Conservation (phyloP, 2,329 filamentous ascomycete genomes). For the Sporothrix brunneoviolacea region DNA sequence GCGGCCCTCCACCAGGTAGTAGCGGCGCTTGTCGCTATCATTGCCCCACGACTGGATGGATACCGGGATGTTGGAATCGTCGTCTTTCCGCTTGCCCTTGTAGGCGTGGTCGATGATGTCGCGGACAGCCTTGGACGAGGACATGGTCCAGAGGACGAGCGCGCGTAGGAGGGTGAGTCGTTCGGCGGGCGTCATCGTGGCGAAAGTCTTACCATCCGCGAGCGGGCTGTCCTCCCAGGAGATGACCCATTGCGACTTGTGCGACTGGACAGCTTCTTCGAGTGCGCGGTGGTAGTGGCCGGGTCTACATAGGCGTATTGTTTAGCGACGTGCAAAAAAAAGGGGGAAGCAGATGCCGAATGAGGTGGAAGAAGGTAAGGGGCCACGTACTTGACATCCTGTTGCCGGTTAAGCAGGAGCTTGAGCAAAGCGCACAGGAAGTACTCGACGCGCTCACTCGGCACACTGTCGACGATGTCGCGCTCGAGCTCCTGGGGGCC, state of each 20-base stretch:
- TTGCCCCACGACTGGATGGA: constrained; percentile 72
- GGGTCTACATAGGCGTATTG: constrained; percentile 47
- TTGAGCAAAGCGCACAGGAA: constrained; percentile 85
- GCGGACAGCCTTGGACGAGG: constrained; percentile 78
- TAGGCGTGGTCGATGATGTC: constrained; percentile 79
- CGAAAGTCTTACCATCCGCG: constrained; percentile 72
- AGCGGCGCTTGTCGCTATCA: constrained; percentile 74
- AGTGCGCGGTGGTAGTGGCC: constrained; percentile 89
- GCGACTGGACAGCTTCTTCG: constrained; percentile 81
- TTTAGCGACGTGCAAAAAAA: not conserved
- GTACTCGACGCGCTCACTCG: constrained; percentile 78
- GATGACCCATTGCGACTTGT: constrained; percentile 82
- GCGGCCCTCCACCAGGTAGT: constrained; percentile 87
- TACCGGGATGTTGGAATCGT: constrained; percentile 72
- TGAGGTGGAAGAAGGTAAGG: not conserved
- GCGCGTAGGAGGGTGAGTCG: constrained; percentile 79
- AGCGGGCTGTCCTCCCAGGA: constrained; percentile 83
- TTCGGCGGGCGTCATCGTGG: constrained; percentile 72
- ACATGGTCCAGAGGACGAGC: constrained; percentile 80
- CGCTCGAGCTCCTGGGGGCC: constrained; percentile 92
- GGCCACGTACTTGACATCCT: constrained; percentile 83
- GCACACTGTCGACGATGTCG: constrained; percentile 69
- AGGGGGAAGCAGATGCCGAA: constrained; percentile 31
- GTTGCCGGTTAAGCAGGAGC: constrained; percentile 90
- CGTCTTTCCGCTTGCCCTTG: constrained; percentile 77